These are phyloP conservation scores for Rhodotorula paludigena DNA, from an alignment of 768 basidiomycete genomes.

Conservation along the genomic window DNA sequence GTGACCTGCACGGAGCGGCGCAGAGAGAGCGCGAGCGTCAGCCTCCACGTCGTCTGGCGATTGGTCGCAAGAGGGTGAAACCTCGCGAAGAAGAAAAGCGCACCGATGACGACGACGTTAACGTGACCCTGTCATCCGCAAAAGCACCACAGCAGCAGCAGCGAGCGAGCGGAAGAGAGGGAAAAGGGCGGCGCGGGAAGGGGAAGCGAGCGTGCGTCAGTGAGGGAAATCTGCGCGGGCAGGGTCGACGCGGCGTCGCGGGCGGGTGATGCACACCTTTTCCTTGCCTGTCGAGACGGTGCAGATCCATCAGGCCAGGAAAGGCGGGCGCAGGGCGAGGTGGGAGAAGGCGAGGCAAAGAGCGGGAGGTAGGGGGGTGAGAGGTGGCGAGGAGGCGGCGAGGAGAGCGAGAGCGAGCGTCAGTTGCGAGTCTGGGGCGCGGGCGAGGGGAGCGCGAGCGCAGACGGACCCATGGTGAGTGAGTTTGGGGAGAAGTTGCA, in stretches of 20 bases:
- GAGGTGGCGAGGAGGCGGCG: neutral
- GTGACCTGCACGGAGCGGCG: conserved; percentile 60
- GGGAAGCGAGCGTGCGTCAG: neutral
- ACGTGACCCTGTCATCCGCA: conserved; percentile 56
- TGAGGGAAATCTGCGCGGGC: neutral
- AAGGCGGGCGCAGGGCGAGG: conserved; percentile 5
- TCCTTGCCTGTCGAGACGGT: conserved; percentile 21
- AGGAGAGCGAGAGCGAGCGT: too few relatives aligned
- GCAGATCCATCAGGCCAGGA: neutral
- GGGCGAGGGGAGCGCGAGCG: too few relatives aligned
- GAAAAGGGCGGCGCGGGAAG: neutral
- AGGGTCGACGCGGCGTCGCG: too few relatives aligned
- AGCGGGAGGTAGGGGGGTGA: too few relatives aligned
- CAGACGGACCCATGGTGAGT: too few relatives aligned
- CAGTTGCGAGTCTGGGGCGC: too few relatives aligned
- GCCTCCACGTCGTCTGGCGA: too few relatives aligned
- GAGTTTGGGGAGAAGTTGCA: too few relatives aligned
- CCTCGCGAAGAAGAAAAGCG: neutral
- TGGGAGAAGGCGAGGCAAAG: conserved; percentile 12
- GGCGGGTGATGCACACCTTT: conserved; percentile 1
- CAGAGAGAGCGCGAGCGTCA: neutral
- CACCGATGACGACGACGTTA: conserved; percentile 74
- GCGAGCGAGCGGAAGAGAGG: neutral
- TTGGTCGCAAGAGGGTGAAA: conserved; percentile 26
- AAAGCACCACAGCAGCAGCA: neutral